A percentile compares a stretch with the other conserved stretches of the same genome.
Conservation (phyloP, 2,329 filamentous ascomycete species). For the Elsinoe fawcettii region DNA sequence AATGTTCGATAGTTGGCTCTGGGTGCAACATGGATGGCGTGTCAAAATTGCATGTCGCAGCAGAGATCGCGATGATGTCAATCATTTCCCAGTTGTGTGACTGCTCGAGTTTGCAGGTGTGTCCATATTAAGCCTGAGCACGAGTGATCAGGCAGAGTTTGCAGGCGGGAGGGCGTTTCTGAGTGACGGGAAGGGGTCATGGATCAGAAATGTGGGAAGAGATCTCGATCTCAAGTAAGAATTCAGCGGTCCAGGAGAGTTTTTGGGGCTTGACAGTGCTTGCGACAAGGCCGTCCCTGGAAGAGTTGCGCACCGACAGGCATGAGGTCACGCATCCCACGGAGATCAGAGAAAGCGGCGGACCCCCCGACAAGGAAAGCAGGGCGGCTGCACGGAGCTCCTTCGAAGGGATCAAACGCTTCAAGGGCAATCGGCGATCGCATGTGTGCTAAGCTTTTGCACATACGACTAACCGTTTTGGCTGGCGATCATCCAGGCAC, state of each 20-base stretch:
- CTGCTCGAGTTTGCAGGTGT: constrained; percentile 3
- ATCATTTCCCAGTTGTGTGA: constrained; percentile 2
- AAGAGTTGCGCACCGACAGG: background rate
- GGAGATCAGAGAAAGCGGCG: background rate
- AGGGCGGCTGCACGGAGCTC: constrained; percentile 1
- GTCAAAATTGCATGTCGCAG: constrained; percentile 4
- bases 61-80: background rate
- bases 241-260: background rate
- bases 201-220: background rate
- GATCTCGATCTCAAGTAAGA: constrained; percentile 5
- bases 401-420: background rate
- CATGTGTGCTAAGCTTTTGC: background rate
- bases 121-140: background rate
- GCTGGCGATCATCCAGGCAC: constrained; percentile 10
- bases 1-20: constrained; percentile 1
- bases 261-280: background rate
- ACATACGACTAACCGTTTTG: background rate
- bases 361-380: background rate
- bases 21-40: background rate
- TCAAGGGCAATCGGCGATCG: constrained; percentile 8
- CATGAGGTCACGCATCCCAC: constrained; percentile 5
- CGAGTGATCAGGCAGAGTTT: background rate
- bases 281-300: background rate
- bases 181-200: background rate
- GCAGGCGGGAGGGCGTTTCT: background rate